A percentile compares a stretch with the other conserved stretches of the same genome.
Evolutionary conservation across 2,329 filamentous ascomycete genomes (phyloP).

Genomic region (Botrytis byssoidea): DNA sequence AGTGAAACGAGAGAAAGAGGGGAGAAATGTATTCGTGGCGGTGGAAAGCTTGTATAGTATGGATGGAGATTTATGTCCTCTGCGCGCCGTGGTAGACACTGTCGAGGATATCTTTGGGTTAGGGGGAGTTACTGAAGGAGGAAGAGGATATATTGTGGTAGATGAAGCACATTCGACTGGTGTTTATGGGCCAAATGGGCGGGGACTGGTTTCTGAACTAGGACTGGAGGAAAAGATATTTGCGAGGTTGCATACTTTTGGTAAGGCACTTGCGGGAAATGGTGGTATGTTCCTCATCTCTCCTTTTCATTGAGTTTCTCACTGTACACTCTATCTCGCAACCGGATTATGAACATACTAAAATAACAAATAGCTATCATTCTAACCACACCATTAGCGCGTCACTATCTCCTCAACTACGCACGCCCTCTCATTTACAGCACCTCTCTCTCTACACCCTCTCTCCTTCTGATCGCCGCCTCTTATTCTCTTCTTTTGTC

Average conservation of each 20-base stretch:
- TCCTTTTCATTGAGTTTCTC: conserved; percentile 23
- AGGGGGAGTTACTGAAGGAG: conserved; percentile 25
- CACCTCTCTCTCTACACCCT: conserved; percentile 44
- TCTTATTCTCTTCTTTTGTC: conserved; percentile 50
- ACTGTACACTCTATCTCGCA: not conserved
- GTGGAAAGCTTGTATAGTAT: conserved; percentile 49
- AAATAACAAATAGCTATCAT: conserved; percentile 40
- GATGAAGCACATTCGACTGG: conserved; percentile 58
- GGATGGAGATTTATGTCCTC: conserved; percentile 47
- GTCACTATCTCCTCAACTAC: conserved; percentile 35
- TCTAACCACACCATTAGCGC: conserved; percentile 26
- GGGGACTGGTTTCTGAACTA: conserved; percentile 49
- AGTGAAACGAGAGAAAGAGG: conserved; percentile 27
- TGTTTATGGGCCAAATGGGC: conserved; percentile 48
- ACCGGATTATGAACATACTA: conserved; percentile 26
- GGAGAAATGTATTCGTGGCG: conserved; percentile 41
- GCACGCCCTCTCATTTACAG: conserved; percentile 44
- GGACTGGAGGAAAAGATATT: conserved; percentile 50
- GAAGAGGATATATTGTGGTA: conserved; percentile 50
- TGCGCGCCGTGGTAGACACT: conserved; percentile 42
- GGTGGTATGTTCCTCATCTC: conserved; percentile 37
- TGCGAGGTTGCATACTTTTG: conserved; percentile 52
- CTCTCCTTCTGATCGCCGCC: conserved; percentile 42
- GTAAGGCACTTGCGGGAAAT: conserved; percentile 49
- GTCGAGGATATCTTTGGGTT: conserved; percentile 39